phyloP scores from a whole-genome alignment of 75 land plant genomes.

The Pseudotsuga menziesii region DNA sequence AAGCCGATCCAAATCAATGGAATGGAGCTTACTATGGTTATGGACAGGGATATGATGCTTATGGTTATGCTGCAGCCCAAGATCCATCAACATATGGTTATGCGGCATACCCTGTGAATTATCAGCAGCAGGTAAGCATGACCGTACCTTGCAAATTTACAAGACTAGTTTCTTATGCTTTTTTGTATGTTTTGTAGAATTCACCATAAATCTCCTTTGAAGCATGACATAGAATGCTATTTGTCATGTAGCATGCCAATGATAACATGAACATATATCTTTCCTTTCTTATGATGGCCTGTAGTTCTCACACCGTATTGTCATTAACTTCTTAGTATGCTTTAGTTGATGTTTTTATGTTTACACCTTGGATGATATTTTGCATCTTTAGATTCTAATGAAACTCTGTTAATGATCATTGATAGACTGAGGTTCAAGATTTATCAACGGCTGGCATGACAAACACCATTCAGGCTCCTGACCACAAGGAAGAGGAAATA shows the following conservation, averaged over 20 bases:
- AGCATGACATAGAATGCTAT: too few species aligned
- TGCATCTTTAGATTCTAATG: neutral
- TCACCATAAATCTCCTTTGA: too few species aligned
- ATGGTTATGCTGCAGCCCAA: conserved; percentile 67
- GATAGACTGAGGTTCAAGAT: conserved; percentile 30
- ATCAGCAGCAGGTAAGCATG: conserved; percentile 73
- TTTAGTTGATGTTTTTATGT: too few species aligned
- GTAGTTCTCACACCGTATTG: neutral
- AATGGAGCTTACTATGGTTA: conserved; percentile 75
- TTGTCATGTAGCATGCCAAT: too few species aligned
- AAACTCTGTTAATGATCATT: neutral
- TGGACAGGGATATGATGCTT: conserved; percentile 81
- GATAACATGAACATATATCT: too few species aligned
- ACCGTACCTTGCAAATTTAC: neutral
- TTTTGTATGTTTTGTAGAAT: too few species aligned
- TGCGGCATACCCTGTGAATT: conserved; percentile 62
- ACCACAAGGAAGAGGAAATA: conserved; percentile 52
- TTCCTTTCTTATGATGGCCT: too few species aligned
- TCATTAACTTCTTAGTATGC: neutral
- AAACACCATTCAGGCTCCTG: conserved; percentile 28
- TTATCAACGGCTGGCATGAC: conserved; percentile 18
- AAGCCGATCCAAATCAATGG: conserved; percentile 89
- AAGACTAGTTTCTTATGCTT: too few species aligned
- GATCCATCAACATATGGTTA: conserved; percentile 74
- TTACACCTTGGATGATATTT: neutral